A percentile compares a stretch with the other conserved stretches of the same genome.
Evolutionary conservation across 2,329 filamentous ascomycete species (phyloP).

Genomic region (Beauveria varroae): DNA sequence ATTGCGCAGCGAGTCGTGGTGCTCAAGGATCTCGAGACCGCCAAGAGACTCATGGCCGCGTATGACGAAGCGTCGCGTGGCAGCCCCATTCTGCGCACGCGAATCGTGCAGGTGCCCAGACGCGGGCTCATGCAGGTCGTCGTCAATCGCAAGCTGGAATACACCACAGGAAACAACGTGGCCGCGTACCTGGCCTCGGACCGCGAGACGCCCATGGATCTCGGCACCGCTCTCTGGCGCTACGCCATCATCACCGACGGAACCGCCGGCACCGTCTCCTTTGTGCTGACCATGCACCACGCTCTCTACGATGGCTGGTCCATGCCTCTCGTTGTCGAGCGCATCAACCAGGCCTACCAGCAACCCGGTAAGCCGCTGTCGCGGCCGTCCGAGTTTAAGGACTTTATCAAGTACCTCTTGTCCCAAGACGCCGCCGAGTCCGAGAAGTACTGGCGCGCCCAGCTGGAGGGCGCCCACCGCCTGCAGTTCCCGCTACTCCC

Average conservation of each 20-base stretch:
- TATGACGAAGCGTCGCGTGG: conserved; percentile 32
- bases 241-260: conserved; percentile 33
- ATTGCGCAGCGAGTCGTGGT: conserved; percentile 42
- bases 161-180: conserved; percentile 26
- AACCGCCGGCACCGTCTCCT: conserved; percentile 27
- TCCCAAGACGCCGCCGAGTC: conserved; percentile 31
- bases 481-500: conserved; percentile 43
- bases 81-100: conserved; percentile 38
- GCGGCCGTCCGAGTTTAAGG: conserved; percentile 36
- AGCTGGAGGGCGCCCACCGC: conserved; percentile 35
- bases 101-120: conserved; percentile 38
- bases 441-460: conserved; percentile 39
- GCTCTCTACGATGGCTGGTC: conserved; percentile 51
- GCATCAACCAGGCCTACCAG: conserved; percentile 38
- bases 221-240: conserved; percentile 38
- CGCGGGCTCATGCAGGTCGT: conserved; percentile 41
- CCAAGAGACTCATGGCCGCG: conserved; percentile 32
- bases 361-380: conserved; percentile 17
- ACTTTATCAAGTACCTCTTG: conserved; percentile 42
- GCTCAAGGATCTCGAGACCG: conserved; percentile 28
- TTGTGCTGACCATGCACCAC: conserved; percentile 50
- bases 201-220: conserved; percentile 32
- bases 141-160: conserved; percentile 30
- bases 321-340: conserved; percentile 41
- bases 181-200: conserved; percentile 34